Evolutionary conservation across 345 rosid species (phyloP), one percentile per base, ranked within the genome.

Genomic region (Crucihimalaya himalaica): DNA sequence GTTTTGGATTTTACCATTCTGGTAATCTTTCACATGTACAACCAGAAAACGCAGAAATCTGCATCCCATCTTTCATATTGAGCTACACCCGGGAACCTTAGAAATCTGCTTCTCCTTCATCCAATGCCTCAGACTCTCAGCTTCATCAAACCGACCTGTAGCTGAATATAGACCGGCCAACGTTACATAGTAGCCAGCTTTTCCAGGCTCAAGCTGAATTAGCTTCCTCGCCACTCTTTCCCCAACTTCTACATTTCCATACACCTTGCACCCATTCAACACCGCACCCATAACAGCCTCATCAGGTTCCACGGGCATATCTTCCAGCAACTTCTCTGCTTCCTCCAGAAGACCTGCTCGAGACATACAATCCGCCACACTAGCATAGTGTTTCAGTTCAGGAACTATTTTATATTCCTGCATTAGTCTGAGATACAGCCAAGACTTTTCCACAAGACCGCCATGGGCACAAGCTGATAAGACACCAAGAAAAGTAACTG

Each of bases 401-500:
- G 87, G 73, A 20, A 60, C 81, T 70, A 86, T 68, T 1, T 81
- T 83, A 47, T 48, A 71, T 19, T 79, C 74, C 27, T 52, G 28
- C 83, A 88, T 86, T 80, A 64, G 75, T 74, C 80, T 70, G 18
- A 88, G 77, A 69, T 62, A 82, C 7, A 25, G 9, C 56, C 62
- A 79, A 6, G 86, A 85, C 71, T 39, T 67, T 32, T 84, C 80
- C 45, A 87, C 91, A 71, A 83, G 73, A 34, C 91, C 93, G 2
- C 84, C 86, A 72, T 88, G 93, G 1, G 86, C 91, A 57, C 91
- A 88, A 0, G 88, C 88, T 13, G 88, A 83, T 71, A 88, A 77
- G 8, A 88, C 71, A 18, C 93, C 93, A 32, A 88, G 90, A 81
- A 86, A 86, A 3, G 90, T 88, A 12, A 88, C 93, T 18, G 63